These are phyloP conservation scores for Hymenoscyphus repandus DNA, from an alignment of 2,329 filamentous ascomycete genomes.

Conservation along the genomic window DNA sequence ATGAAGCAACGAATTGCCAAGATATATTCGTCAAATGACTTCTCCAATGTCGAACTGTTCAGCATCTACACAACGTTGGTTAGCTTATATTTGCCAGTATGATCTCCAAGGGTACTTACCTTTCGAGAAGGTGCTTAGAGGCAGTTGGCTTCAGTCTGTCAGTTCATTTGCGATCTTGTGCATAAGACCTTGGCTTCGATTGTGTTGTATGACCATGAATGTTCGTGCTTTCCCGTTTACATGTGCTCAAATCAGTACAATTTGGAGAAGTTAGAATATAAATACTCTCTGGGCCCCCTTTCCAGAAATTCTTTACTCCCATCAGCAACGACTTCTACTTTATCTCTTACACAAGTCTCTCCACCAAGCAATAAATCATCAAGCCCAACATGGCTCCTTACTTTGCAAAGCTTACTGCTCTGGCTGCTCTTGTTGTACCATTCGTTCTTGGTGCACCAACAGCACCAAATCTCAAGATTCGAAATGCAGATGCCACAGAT, in stretches of 20 bases:
- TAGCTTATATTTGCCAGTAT: background rate
- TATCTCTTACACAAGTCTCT: background rate
- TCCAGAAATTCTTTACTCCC: background rate
- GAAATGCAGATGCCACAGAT: conserved; percentile 43
- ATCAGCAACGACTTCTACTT: background rate
- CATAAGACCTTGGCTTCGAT: conserved; percentile 3
- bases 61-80: background rate
- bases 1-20: conserved; percentile 8
- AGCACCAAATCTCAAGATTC: conserved; percentile 26
- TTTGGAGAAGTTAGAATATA: background rate
- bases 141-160: background rate
- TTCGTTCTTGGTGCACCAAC: conserved; percentile 25
- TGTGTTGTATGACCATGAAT: background rate
- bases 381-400: conserved; percentile 23
- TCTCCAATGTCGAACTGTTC: conserved; percentile 2
- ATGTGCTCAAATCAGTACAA: background rate
- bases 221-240: background rate
- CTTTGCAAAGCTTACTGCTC: conserved; percentile 23
- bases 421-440: conserved; percentile 26
- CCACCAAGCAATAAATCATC: background rate
- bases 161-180: conserved; percentile 3
- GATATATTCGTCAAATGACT: conserved; percentile 8
- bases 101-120: conserved; percentile 10
- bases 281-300: background rate
- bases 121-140: conserved; percentile 18